phyloP scores from a whole-genome alignment of 345 rosid species.

The Kernera saxatilis region DNA sequence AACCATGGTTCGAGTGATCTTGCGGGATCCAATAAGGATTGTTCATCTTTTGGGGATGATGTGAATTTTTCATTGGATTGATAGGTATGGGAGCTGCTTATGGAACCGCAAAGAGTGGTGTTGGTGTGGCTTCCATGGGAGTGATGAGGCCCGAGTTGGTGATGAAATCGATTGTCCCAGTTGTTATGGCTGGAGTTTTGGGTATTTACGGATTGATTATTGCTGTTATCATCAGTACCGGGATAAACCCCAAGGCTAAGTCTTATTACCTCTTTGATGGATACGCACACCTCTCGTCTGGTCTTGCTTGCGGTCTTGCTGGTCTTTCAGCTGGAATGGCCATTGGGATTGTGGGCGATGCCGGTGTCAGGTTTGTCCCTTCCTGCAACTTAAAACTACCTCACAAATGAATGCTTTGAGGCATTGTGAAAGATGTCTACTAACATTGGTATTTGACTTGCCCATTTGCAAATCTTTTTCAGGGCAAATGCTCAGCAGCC shows the following conservation, averaged over 20 bases:
- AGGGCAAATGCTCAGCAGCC: slow-evolving; percentile 43
- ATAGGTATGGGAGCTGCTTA: slow-evolving; percentile 40
- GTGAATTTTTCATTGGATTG: background rate
- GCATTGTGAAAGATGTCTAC: background rate
- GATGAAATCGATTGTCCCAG: slow-evolving; percentile 37
- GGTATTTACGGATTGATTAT: slow-evolving; percentile 37
- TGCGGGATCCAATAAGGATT: background rate
- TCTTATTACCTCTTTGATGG: slow-evolving; percentile 40
- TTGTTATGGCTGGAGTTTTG: slow-evolving; percentile 40
- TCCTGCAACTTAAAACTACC: background rate
- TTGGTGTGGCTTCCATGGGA: slow-evolving; percentile 40
- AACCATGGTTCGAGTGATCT: background rate
- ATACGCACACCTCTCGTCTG: slow-evolving; percentile 34
- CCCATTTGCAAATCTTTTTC: background rate
- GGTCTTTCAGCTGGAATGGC: slow-evolving; percentile 43
- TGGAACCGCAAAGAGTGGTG: slow-evolving; percentile 39
- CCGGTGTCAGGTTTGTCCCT: slow-evolving; percentile 35
- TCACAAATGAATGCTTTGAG: background rate
- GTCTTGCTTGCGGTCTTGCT: slow-evolving; percentile 40
- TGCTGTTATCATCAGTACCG: slow-evolving; percentile 40
- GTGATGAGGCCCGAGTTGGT: slow-evolving; percentile 38
- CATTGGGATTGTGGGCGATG: slow-evolving; percentile 36
- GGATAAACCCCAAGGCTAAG: slow-evolving; percentile 39
- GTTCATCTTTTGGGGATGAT: background rate
- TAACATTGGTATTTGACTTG: background rate